These are phyloP conservation scores for Talaromyces sp. DNA, from an alignment of 2,329 filamentous ascomycete species.

Conservation along the genomic window DNA sequence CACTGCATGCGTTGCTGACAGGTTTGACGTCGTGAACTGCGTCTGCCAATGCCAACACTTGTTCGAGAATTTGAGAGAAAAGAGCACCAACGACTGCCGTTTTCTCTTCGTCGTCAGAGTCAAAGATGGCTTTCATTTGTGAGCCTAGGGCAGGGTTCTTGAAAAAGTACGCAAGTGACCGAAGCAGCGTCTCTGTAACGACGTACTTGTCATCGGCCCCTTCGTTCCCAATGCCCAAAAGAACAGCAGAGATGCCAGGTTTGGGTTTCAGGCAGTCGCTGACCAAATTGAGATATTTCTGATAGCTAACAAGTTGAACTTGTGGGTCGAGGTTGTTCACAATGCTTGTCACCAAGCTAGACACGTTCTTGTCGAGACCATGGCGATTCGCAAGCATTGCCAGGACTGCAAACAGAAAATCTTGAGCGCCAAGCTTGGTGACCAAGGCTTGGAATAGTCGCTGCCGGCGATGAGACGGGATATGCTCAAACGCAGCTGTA, in stretches of 20 bases:
- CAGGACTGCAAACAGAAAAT: constrained; percentile 82
- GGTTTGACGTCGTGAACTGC: constrained; percentile 30
- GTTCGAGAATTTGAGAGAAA: constrained; percentile 65
- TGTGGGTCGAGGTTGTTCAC: constrained; percentile 66
- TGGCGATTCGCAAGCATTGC: constrained; percentile 91
- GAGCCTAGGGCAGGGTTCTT: constrained; percentile 38
- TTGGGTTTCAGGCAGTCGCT: constrained; percentile 71
- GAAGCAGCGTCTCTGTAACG: constrained; percentile 38
- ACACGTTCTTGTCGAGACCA: constrained; percentile 65
- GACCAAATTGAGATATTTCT: constrained; percentile 70
- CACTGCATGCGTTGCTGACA: constrained; percentile 47
- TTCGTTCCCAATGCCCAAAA: constrained; percentile 57
- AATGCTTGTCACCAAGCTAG: constrained; percentile 70
- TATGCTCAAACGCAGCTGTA: constrained; percentile 91
- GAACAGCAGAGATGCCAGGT: constrained; percentile 63
- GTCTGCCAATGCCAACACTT: constrained; percentile 61
- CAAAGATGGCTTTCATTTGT: constrained; percentile 33
- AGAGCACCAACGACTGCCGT: constrained; percentile 60
- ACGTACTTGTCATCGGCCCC: constrained; percentile 44
- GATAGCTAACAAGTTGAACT: constrained; percentile 68
- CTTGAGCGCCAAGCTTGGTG: constrained; percentile 74
- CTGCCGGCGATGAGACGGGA: constrained; percentile 77
- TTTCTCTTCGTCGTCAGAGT: constrained; percentile 45
- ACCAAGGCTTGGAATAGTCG: constrained; percentile 80
- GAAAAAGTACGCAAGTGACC: constrained; percentile 33